These are phyloP conservation scores for Gossypium schwendimanii DNA, from an alignment of 441 rosid species.

Conservation along the genomic window DNA sequence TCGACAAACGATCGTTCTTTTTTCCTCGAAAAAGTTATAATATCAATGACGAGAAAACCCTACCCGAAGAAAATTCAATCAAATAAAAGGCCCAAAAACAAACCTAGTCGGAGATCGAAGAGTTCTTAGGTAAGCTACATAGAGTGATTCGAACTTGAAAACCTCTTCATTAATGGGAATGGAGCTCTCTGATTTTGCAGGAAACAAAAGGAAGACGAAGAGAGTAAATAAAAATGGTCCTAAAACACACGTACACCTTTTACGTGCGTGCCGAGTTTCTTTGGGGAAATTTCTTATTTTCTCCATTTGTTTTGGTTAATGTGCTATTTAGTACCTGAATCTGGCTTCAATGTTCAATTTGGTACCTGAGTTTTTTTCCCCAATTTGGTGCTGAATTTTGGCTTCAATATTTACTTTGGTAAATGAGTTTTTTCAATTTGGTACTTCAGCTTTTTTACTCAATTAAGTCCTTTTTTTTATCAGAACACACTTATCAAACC, in stretches of 20 bases:
- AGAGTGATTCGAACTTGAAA: background rate
- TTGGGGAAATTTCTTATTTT: background rate
- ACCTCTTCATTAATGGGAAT: background rate
- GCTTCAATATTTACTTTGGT: background rate
- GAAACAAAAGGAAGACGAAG: background rate
- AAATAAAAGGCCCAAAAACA: background rate
- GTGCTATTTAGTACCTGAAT: background rate
- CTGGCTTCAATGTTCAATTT: background rate
- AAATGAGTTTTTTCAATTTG: background rate
- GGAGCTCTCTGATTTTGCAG: background rate
- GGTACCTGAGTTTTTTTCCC: background rate
- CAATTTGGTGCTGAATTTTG: background rate
- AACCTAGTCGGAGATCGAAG: slow-evolving; percentile 11
- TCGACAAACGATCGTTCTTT: background rate
- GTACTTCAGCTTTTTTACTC: background rate
- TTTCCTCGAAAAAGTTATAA: background rate
- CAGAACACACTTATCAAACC: background rate
- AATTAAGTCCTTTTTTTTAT: too few species aligned
- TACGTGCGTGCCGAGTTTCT: background rate
- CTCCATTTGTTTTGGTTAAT: background rate
- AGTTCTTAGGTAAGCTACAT: slow-evolving; percentile 6
- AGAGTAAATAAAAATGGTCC: background rate
- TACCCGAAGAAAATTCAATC: background rate
- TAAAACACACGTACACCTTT: slow-evolving; percentile 1
- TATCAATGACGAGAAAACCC: background rate